Evolutionary conservation across 768 basidiomycete genomes (phyloP).

Genomic region (Termitomyces sp.): DNA sequence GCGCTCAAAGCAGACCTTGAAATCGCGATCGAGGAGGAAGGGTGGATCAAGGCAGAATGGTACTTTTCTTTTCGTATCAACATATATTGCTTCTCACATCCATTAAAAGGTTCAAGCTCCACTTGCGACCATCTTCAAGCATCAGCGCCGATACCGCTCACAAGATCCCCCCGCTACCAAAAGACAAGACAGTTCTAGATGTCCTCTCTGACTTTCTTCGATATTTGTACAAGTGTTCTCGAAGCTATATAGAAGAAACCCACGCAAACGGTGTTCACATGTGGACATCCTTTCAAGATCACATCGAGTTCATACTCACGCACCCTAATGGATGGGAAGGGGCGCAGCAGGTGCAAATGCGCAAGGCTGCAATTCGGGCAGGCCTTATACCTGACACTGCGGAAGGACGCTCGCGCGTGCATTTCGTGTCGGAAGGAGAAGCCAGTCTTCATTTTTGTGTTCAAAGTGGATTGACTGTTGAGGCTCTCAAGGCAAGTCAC

Average conservation of each 20-base stretch:
- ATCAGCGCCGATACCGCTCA: not conserved
- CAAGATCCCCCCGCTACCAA: slow-evolving; percentile 34
- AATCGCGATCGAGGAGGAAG: slow-evolving; percentile 35
- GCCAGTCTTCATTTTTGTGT: slow-evolving; percentile 56
- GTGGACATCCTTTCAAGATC: slow-evolving; percentile 33
- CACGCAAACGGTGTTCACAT: slow-evolving; percentile 35
- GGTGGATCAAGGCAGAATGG: slow-evolving; percentile 33
- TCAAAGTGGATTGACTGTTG: slow-evolving; percentile 29
- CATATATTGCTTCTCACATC: slow-evolving; percentile 7
- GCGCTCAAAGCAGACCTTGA: slow-evolving; percentile 32
- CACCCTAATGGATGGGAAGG: slow-evolving; percentile 66
- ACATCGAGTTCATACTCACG: slow-evolving; percentile 40
- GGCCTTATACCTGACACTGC: slow-evolving; percentile 39
- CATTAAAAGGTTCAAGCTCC: slow-evolving; percentile 27
- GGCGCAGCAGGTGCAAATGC: slow-evolving; percentile 47
- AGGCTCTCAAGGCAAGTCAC: slow-evolving; percentile 24
- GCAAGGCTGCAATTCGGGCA: slow-evolving; percentile 43
- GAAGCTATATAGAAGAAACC: slow-evolving; percentile 38
- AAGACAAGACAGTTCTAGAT: slow-evolving; percentile 33
- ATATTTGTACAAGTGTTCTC: slow-evolving; percentile 40
- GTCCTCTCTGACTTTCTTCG: slow-evolving; percentile 44
- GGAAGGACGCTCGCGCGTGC: slow-evolving; percentile 37
- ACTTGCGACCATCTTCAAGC: slow-evolving; percentile 24
- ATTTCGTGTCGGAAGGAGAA: slow-evolving; percentile 60
- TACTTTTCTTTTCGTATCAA: slow-evolving; percentile 13